Evolutionary conservation across 768 basidiomycete species (phyloP).

Genomic region (Mycena belliarum): DNA sequence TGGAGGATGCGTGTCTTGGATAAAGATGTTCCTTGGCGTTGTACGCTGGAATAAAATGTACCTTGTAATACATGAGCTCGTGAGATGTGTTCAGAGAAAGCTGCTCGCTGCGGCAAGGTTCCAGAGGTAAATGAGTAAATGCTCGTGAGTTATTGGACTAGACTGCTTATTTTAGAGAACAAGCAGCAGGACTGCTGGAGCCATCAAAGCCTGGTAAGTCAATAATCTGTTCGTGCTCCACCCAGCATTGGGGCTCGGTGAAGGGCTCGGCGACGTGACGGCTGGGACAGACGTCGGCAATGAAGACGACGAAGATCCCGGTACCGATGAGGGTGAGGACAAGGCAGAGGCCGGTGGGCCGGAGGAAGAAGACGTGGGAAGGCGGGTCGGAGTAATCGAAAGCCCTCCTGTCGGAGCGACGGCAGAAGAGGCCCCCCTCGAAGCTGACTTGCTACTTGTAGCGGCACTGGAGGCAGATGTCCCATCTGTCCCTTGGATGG

Average conservation of each 20-base stretch:
- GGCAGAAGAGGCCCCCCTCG: no score
- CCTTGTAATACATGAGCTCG: conserved; percentile 19
- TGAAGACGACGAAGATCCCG: conserved; percentile 6
- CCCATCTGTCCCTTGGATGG: conserved; percentile 41
- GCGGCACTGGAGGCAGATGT: conserved; percentile 18
- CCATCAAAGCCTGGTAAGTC: conserved; percentile 2
- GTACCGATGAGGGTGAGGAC: conserved; percentile 9
- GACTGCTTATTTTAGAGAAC: conserved; percentile 7
- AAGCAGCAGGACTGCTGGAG: conserved; percentile 14
- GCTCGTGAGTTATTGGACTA: neutral
- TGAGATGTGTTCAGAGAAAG: neutral
- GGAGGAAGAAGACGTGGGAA: conserved; percentile 26
- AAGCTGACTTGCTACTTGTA: neutral
- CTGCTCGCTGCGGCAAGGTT: neutral
- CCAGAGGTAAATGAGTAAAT: neutral
- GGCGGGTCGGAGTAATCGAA: conserved; percentile 11
- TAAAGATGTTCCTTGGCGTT: neutral
- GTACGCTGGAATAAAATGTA: conserved; percentile 1
- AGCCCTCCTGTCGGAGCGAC: neutral
- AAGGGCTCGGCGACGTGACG: conserved; percentile 18
- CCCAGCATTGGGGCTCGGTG: conserved; percentile 30
- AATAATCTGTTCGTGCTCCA: conserved; percentile 19
- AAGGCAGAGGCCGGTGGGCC: conserved; percentile 28
- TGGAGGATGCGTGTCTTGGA: neutral
- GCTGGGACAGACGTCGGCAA: conserved; percentile 11